Evolutionary conservation across 257 asterid species (phyloP).

Genomic region (Solanum commersonii): DNA sequence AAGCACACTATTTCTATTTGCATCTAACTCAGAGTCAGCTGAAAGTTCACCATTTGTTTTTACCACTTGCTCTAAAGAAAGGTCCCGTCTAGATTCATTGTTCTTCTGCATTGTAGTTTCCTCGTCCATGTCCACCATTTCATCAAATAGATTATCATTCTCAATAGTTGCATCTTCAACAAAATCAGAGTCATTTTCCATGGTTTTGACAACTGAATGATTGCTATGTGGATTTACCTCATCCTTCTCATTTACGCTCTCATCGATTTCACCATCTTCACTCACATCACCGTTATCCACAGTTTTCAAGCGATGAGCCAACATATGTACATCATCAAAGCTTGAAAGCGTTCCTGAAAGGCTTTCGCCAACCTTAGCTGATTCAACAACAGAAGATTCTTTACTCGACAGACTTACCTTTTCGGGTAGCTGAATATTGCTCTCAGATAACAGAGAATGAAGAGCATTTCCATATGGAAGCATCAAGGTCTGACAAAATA

Average conservation of each 20-base stretch:
- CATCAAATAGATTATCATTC: constrained; percentile 24
- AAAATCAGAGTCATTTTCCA: constrained; percentile 47
- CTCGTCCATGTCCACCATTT: constrained; percentile 22
- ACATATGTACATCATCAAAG: constrained; percentile 15
- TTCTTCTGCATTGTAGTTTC: constrained; percentile 8
- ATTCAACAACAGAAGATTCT: constrained; percentile 9
- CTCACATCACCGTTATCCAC: neutral
- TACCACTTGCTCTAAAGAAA: constrained; percentile 15
- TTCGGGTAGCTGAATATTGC: neutral
- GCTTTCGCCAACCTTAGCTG: constrained; percentile 8
- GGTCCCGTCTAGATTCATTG: constrained; percentile 4
- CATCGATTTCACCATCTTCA: constrained; percentile 3
- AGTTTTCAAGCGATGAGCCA: constrained; percentile 20
- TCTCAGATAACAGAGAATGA: constrained; percentile 35
- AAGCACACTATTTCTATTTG: neutral
- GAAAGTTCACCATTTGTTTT: constrained; percentile 10
- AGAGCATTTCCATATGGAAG: constrained; percentile 71
- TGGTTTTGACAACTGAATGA: constrained; percentile 16
- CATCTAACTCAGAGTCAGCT: constrained; percentile 3
- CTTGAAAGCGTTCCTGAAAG: constrained; percentile 2
- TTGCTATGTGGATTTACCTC: constrained; percentile 7
- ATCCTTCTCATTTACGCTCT: constrained; percentile 5
- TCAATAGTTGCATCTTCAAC: constrained; percentile 54
- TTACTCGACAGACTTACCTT: constrained; percentile 5
- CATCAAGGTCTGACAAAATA: constrained; percentile 68